Evolutionary conservation across 1,139 yeast species (phyloP), one percentile per base, ranked within the genome.

Genomic region (Pichia sp.): DNA sequence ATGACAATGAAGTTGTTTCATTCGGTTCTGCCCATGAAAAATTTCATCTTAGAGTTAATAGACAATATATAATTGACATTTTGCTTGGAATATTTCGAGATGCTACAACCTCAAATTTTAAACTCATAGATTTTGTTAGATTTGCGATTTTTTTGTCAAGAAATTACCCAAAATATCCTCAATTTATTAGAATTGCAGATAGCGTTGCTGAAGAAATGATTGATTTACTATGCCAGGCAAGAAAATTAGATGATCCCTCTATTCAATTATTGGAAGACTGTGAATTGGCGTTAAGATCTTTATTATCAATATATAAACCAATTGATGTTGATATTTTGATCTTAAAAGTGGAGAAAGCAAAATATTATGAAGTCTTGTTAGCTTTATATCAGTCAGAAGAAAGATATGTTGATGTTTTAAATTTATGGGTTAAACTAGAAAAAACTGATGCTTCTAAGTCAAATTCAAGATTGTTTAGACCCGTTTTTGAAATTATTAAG

Each of bases 161-260:
- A 43, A 87, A 85, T 58, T 78, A 81, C 51, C 81, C 96, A 3
- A 87, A 87, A 60, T 89, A 83, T 58, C 70, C 78, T 3, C 96
- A 89, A 61, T 87, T 83, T 52, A 71, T 89, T 12, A 68, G 86
- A 35, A 64, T 87, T 2, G 76, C 90, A 0, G 90, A 82, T 42
- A 69, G 78, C 4, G 64, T 68, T 1, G 60, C 84, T 36, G 69
- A 72, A 4, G 60, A 63, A 7, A 66, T 83, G 5, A 65, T 85
- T 26, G 65, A 69, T 4, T 66, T 64, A 11, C 65, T 87, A 30
- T 80, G 89, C 52, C 30, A 35, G 26, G 48, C 43, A 9, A 40
- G 44, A 5, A 32, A 25, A 6, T 11, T 40, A 6, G 30, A 29
- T 12, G 35, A 12, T 10, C 9, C 25, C 7, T 7, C n/a, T 22